Conservation (phyloP, 2,329 filamentous ascomycete genomes). For the Knoxdaviesia capensis region DNA sequence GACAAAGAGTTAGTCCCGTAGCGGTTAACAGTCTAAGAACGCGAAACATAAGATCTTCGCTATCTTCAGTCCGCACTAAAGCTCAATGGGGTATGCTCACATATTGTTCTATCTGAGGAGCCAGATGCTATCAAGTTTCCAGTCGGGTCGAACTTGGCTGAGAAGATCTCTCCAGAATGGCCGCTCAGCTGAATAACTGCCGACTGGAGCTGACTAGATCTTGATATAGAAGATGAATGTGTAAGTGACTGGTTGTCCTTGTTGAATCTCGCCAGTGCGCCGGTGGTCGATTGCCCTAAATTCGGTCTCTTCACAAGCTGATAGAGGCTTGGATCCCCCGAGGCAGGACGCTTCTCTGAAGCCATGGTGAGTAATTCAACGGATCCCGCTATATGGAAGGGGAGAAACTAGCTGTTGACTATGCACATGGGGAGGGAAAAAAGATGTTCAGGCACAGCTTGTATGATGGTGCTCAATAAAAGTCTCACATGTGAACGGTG, state of each 20-base stretch:
- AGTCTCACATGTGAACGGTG: too few relatives aligned
- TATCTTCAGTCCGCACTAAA: too few relatives aligned
- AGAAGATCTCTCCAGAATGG: conserved; percentile 70
- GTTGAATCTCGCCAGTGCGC: conserved; percentile 28
- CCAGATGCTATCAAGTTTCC: conserved; percentile 83
- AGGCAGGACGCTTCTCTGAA: conserved; percentile 79
- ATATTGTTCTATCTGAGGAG: conserved; percentile 82
- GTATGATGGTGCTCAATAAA: too few relatives aligned
- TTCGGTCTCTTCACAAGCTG: conserved; percentile 87
- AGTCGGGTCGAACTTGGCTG: conserved; percentile 73
- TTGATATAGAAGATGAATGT: conserved; percentile 35
- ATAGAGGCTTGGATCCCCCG: conserved; percentile 57
- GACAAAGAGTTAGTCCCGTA: too few relatives aligned
- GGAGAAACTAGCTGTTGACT: too few relatives aligned
- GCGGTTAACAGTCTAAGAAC: neutral
- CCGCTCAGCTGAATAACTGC: conserved; percentile 88
- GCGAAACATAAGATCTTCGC: too few relatives aligned
- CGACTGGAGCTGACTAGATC: conserved; percentile 68
- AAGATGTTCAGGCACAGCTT: too few relatives aligned
- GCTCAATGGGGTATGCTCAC: too few relatives aligned
- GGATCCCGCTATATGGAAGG: too few relatives aligned
- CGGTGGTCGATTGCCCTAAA: conserved; percentile 20
- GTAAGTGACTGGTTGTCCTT: neutral
- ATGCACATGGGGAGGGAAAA: neutral
- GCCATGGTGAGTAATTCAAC: conserved; percentile 41